Evolutionary conservation across 306 rosid species (phyloP), one percentile per base, ranked within the genome.

Genomic region (Mimosa bimucronata): DNA sequence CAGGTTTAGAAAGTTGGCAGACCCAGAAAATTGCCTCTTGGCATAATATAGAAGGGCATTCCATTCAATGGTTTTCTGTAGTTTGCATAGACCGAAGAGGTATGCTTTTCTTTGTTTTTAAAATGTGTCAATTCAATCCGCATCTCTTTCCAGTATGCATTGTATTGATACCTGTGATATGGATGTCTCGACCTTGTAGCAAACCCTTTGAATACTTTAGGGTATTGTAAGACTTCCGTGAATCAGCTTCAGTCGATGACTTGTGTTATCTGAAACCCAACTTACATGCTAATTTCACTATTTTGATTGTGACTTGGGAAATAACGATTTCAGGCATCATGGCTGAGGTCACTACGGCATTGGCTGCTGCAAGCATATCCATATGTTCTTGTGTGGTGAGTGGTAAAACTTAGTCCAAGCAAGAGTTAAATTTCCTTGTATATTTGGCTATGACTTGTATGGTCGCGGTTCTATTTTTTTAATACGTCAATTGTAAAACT

Each of bases 321-420:
- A 76, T 57, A 62, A 79, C 78, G 30, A 67, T 91, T 83, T 82
- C 91, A 96, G 99, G 99, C 85, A 91, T 96, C 89, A 88, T 96
- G 91, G 97, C 89, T 57, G 97, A 96, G 88, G 96, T 93, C 55
- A 93, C 98, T 44, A 87, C 94, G 31, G 91, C 88, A 74, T 76
- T 96, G 91, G 90, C 98, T 75, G 83, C 91, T 66, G 91, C 94
- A 68, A 97, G 92, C 87, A 80, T 96, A 72, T 42, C 89, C 71
- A 85, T 96, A 83, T 89, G 92, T 88, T 93, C 99, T 80, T 96
- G 99, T 83, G 91, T 88, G 95, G 99, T 96, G 89, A 93, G 99
- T 88, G 72, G 74, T 84, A 76, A 86, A 85, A 70, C 64, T 44
- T 79, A 52, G 37, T 80, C 81, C 66, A 13, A 52, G 42, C 74